These are phyloP conservation scores for Aspergillus cejpii DNA, from an alignment of 2,329 filamentous ascomycete genomes.

Conservation along the genomic window DNA sequence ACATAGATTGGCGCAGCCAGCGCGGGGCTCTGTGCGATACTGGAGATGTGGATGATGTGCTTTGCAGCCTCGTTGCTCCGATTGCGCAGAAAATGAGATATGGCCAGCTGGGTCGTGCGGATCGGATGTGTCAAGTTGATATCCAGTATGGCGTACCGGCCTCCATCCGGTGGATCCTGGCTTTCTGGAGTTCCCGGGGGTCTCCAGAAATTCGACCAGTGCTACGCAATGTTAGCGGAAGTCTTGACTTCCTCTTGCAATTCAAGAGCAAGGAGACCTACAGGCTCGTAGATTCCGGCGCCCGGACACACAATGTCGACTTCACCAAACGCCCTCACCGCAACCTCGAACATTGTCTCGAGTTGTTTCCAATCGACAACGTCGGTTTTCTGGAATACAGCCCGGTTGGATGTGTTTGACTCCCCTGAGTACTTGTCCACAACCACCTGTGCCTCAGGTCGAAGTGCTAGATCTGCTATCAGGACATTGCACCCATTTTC, in stretches of 20 bases:
- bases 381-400: slow-evolving; percentile 43
- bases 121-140: slow-evolving; percentile 51
- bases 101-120: slow-evolving; percentile 46
- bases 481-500: slow-evolving; percentile 43
- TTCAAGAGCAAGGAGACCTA: slow-evolving; percentile 17
- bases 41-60: slow-evolving; percentile 45
- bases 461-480: slow-evolving; percentile 41
- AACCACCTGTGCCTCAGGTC: slow-evolving; percentile 40
- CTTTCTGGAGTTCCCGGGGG: slow-evolving; percentile 42
- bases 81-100: slow-evolving; percentile 42
- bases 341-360: slow-evolving; percentile 45
- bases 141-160: slow-evolving; percentile 43
- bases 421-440: slow-evolving; percentile 33
- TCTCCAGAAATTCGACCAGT: slow-evolving; percentile 47
- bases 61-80: slow-evolving; percentile 31
- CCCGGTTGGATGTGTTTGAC: slow-evolving; percentile 23
- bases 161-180: slow-evolving; percentile 35
- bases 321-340: slow-evolving; percentile 44
- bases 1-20: slow-evolving; percentile 43
- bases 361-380: slow-evolving; percentile 48
- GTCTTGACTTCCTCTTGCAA: not conserved
- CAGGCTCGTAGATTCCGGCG: slow-evolving; percentile 42
- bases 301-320: slow-evolving; percentile 45
- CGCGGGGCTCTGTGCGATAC: slow-evolving; percentile 39
- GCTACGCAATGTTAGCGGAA: slow-evolving; percentile 21